These are phyloP conservation scores for Eleusine coracana DNA, from an alignment of 176 grass and related monocot genomes.

Conservation along the genomic window DNA sequence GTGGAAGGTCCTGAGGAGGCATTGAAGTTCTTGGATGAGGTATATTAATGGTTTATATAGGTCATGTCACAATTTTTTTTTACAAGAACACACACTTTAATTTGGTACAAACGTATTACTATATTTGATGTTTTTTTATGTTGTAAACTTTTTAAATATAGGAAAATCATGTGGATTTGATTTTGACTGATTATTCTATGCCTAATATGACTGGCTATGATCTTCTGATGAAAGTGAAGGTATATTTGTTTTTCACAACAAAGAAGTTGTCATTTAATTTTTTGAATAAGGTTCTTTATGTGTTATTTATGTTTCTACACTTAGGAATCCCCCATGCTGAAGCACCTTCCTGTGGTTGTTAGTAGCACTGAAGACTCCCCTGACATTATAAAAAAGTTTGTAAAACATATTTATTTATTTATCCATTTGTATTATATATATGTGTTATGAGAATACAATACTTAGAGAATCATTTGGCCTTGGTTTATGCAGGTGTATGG, in stretches of 20 bases:
- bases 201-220: not conserved
- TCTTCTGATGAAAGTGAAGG: constrained; percentile 25
- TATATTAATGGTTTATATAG: not conserved
- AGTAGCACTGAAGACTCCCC: too few species aligned
- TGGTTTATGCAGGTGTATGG: not conserved
- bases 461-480: not conserved
- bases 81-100: not conserved
- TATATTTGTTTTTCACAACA: not conserved
- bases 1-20: not conserved
- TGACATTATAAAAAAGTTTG: not conserved
- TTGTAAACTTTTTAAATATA: not conserved
- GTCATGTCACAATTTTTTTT: not conserved
- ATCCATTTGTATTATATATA: not conserved
- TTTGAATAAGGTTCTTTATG: too few species aligned
- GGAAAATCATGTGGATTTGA: not conserved
- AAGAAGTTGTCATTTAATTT: not conserved
- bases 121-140: not conserved
- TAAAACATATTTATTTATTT: not conserved
- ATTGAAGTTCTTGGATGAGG: not conserved
- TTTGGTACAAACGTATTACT: not conserved
- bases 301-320: not conserved
- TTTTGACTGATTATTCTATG: not conserved
- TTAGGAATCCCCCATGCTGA: not conserved
- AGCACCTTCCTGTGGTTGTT: too few species aligned
- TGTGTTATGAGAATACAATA: not conserved